Base-by-base conservation (phyloP, 2,329 filamentous ascomycete genomes). In the Neonectria neomacrospora region DNA sequence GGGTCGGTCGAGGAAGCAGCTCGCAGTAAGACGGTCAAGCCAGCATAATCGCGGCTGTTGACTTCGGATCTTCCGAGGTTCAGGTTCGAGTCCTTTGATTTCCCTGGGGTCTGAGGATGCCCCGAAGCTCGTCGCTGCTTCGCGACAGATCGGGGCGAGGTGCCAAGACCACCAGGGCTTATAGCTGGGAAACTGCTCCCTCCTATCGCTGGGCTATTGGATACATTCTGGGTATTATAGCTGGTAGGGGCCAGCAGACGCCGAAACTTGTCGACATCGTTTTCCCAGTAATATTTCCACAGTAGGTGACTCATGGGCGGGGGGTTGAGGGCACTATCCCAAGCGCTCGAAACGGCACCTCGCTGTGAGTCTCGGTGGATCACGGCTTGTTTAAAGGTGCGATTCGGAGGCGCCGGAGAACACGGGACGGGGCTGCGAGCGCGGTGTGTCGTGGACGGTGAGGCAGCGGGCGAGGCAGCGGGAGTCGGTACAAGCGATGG, bases 231-330 rank as follows among this genome's bases (percentile, higher is more conserved):
- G 67, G 83, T 76, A 75, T 82, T 85, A 78, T 85, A 85, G 76
- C 85, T 84, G 80, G 90, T 85, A 79, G 88, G 88, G 76, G 90
- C 90, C 86, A 99, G 87, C 77, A 96, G 88, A 83, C 91, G 91
- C 83, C 92, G 91, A 87, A 99, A 98, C 77, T 84, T 89, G 79
- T 97, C 94, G 89, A 97, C 91, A 89, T 99, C 94, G 87, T 97
- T 92, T 89, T 97, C 91, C 85, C 96, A 91, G 80, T 95, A 98
- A 79, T 88, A 93, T 87, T 94, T 94, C 95, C 95, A 97, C 80
- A 99, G 89, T 88, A 91, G 88, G 84, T 94, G 91, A 90, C 93
- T 98, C 95, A 98, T 96, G 89, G 88, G 78, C 74, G 68, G 68
- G 70, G 62, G 73, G 74, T 65, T 54, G 41, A 64, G 63, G 58